Conservation (phyloP, 495 filamentous ascomycete species). For the Talaromyces thailandensis region DNA sequence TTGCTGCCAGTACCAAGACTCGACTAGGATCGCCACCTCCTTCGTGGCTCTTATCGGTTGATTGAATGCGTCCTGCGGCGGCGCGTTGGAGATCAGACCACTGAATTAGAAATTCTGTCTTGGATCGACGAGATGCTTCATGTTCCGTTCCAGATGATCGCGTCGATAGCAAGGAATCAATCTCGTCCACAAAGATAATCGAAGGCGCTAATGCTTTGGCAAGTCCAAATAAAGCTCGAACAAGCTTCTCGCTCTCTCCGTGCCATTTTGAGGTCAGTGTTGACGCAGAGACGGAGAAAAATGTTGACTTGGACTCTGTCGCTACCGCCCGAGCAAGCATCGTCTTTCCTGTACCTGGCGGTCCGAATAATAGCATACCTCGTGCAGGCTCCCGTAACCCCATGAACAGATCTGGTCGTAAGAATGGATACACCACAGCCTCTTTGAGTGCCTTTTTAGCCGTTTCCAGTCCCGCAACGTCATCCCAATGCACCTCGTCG, state of each 20-base stretch:
- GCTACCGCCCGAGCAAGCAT: conserved; percentile 96
- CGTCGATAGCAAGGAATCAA: conserved; percentile 86
- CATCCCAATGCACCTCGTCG: conserved; percentile 91
- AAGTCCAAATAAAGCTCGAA: conserved; percentile 82
- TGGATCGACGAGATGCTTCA: conserved; percentile 87
- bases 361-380: conserved; percentile 94
- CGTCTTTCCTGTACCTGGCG: conserved; percentile 94
- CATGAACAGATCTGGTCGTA: conserved; percentile 92
- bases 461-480: conserved; percentile 82
- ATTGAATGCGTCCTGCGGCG: conserved; percentile 74
- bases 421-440: conserved; percentile 94
- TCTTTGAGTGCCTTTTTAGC: conserved; percentile 93
- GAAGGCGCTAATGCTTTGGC: conserved; percentile 86
- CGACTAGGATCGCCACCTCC: conserved; percentile 75
- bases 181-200: conserved; percentile 99
- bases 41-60: conserved; percentile 45
- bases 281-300: conserved; percentile 94
- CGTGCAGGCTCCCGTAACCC: conserved; percentile 88
- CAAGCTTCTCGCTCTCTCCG: conserved; percentile 93
- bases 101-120: conserved; percentile 96
- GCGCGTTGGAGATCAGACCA: conserved; percentile 92
- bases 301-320: conserved; percentile 89
- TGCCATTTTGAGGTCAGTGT: conserved; percentile 94
- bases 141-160: conserved; percentile 79
- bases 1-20: conserved; percentile 90